phyloP scores from a whole-genome alignment of 169 alveolate genomes.

The Cryptosporidium bovis region DNA sequence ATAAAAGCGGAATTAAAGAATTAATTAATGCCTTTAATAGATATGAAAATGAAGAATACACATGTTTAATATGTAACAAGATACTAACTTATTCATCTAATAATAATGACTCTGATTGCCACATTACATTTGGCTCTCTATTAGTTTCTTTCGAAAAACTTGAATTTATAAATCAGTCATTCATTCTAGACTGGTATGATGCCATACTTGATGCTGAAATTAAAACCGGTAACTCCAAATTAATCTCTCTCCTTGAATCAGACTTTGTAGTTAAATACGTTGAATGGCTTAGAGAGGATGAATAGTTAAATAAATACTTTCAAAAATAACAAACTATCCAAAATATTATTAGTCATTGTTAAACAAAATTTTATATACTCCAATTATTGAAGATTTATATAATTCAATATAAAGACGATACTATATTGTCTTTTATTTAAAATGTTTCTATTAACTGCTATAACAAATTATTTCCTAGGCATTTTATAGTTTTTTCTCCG shows the following conservation, averaged over 20 bases:
- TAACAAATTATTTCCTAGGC: too few relatives aligned
- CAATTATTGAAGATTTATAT: too few relatives aligned
- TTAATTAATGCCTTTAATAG: slow-evolving; percentile 47
- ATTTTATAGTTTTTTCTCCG: too few relatives aligned
- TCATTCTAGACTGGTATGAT: slow-evolving; percentile 59
- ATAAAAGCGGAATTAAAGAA: slow-evolving; percentile 26
- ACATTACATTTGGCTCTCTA: slow-evolving; percentile 50
- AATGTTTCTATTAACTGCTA: too few relatives aligned
- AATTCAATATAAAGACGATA: too few relatives aligned
- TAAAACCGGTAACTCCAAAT: not conserved
- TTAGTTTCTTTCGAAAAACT: slow-evolving; percentile 50
- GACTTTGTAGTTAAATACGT: slow-evolving; percentile 43
- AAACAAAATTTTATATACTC: too few relatives aligned
- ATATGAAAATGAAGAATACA: slow-evolving; percentile 28
- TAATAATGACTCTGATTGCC: not conserved
- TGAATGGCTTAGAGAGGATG: slow-evolving; percentile 55
- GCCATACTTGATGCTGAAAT: not conserved
- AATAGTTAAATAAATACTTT: too few relatives aligned
- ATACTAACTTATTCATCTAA: not conserved
- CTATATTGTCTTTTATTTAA: too few relatives aligned
- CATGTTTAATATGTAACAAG: slow-evolving; percentile 18
- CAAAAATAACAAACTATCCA: too few relatives aligned
- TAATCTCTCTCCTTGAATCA: slow-evolving; percentile 2
- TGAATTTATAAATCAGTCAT: slow-evolving; percentile 39
- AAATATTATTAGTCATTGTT: too few relatives aligned